phyloP scores from a whole-genome alignment of 2,329 filamentous ascomycete species.

The Orbilia quercus region DNA sequence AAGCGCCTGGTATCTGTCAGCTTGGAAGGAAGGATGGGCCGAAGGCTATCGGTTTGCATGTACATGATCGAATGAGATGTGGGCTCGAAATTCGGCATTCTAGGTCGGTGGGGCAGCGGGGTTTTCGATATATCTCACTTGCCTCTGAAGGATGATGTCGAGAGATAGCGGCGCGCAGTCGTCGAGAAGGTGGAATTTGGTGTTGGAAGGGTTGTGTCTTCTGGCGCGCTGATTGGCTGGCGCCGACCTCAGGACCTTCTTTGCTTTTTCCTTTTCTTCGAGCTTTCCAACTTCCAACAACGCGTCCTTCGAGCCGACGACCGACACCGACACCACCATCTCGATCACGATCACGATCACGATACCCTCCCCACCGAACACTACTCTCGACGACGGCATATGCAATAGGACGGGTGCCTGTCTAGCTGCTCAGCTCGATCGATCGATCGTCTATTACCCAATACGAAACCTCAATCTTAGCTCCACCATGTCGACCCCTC shows the following conservation, averaged over 20 bases:
- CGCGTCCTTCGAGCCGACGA: constrained; percentile 25
- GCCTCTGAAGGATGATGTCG: too few relatives aligned
- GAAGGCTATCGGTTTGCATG: too few relatives aligned
- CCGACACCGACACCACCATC: constrained; percentile 3
- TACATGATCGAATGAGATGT: too few relatives aligned
- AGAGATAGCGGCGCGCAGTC: too few relatives aligned
- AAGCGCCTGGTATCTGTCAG: too few relatives aligned
- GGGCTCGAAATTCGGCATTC: too few relatives aligned
- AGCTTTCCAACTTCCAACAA: constrained; percentile 49
- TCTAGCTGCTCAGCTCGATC: constrained; percentile 13
- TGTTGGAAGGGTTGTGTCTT: constrained; percentile 10
- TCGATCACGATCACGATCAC: constrained; percentile 8
- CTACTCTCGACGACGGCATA: not conserved
- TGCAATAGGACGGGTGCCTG: not conserved
- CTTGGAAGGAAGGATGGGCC: too few relatives aligned
- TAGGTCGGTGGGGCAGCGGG: too few relatives aligned
- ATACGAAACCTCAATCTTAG: not conserved
- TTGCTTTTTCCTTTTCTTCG: constrained; percentile 37
- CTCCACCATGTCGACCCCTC: constrained; percentile 54
- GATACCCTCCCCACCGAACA: too few relatives aligned
- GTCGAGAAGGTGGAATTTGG: not conserved
- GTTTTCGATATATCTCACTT: too few relatives aligned
- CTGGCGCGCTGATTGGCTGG: constrained; percentile 17
- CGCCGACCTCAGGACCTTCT: constrained; percentile 6
- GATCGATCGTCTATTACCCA: constrained; percentile 1